phyloP scores from a whole-genome alignment of 2,329 filamentous ascomycete genomes.

The Stagonosporopsis cucurbitacearum region DNA sequence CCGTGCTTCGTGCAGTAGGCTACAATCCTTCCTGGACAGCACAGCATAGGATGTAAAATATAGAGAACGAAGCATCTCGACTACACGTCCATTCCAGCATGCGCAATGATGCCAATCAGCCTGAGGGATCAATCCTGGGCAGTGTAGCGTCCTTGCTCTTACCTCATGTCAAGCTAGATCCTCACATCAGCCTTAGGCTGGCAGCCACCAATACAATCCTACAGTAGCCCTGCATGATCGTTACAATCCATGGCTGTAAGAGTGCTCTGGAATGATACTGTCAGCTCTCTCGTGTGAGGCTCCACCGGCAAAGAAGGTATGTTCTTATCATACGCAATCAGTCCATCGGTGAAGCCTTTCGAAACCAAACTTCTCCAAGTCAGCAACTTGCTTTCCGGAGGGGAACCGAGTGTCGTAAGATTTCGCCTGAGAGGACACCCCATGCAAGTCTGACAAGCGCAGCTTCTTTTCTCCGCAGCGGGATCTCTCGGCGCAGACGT shows the following conservation, averaged over 20 bases:
- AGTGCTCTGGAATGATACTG: conserved; percentile 29
- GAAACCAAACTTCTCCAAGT: conserved; percentile 5
- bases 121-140: neutral
- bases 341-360: conserved; percentile 12
- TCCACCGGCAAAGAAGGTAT: conserved; percentile 8
- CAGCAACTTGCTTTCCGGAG: conserved; percentile 21
- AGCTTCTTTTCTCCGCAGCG: conserved; percentile 24
- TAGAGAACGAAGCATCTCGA: neutral
- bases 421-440: conserved; percentile 2
- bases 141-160: conserved; percentile 19
- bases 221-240: conserved; percentile 49
- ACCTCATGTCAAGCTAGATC: conserved; percentile 11
- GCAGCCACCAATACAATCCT: conserved; percentile 48
- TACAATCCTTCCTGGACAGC: conserved; percentile 17
- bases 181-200: conserved; percentile 28
- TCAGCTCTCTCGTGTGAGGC: conserved; percentile 27
- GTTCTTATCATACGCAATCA: conserved; percentile 24
- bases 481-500: conserved; percentile 26
- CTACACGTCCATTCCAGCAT: neutral
- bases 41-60: neutral
- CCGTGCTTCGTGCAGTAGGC: conserved; percentile 22
- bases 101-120: conserved; percentile 12
- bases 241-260: conserved; percentile 28
- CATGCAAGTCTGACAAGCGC: conserved; percentile 16
- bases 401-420: conserved; percentile 24